Conservation (phyloP, 108 stramenopile species). For the Conticribra weissflogii region DNA sequence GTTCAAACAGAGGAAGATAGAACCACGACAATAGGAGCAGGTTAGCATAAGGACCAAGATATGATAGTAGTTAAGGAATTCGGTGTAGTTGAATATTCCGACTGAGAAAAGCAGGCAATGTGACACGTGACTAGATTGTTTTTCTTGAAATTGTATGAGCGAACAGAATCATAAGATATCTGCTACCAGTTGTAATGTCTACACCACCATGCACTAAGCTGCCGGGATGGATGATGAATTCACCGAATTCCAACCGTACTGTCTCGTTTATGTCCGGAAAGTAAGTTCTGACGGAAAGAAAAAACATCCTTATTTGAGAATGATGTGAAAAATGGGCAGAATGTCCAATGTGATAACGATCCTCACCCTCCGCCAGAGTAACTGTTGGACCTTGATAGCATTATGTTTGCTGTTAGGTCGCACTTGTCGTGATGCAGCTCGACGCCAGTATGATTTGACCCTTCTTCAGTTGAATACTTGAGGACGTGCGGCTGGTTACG, state of each 20-base stretch:
- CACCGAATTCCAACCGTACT: constrained; percentile 67
- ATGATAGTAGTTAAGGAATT: too few relatives aligned
- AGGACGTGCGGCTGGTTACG: constrained; percentile 82
- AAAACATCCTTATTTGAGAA: constrained; percentile 7
- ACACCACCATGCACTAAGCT: constrained; percentile 68
- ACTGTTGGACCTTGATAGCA: constrained; percentile 51
- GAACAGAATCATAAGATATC: constrained; percentile 82
- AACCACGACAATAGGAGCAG: too few relatives aligned
- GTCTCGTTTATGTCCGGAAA: constrained; percentile 59
- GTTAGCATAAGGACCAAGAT: too few relatives aligned
- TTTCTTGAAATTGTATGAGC: constrained; percentile 32
- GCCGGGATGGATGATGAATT: constrained; percentile 81
- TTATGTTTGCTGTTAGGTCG: constrained; percentile 74
- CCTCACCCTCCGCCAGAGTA: constrained; percentile 81
- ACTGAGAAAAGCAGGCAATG: too few relatives aligned
- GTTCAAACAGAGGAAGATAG: too few relatives aligned
- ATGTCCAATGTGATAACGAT: not conserved
- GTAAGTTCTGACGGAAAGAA: constrained; percentile 45
- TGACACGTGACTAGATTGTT: not conserved
- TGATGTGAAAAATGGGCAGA: not conserved
- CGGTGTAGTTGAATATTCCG: too few relatives aligned
- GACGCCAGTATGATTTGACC: constrained; percentile 66
- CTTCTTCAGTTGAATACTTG: constrained; percentile 65
- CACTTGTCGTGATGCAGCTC: constrained; percentile 82
- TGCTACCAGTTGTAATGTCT: constrained; percentile 61